phyloP scores from a whole-genome alignment of 2,329 filamentous ascomycete genomes.

The Beauveria varroae region DNA sequence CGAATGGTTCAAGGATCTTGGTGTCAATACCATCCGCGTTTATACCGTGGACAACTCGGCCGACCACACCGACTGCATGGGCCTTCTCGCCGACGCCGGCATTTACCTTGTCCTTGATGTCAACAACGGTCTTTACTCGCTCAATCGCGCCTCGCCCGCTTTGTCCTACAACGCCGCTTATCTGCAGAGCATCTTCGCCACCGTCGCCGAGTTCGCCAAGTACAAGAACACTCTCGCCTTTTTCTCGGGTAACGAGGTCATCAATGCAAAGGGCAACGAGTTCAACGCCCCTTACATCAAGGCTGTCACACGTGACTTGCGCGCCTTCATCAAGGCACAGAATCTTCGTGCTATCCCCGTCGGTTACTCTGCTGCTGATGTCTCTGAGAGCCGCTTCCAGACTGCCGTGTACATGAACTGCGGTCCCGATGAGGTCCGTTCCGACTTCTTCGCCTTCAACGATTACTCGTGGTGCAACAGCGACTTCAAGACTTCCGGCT shows the following conservation, averaged over 20 bases:
- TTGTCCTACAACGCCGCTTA: slow-evolving; percentile 82
- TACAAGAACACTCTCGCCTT: slow-evolving; percentile 85
- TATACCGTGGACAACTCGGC: slow-evolving; percentile 86
- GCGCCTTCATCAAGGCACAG: slow-evolving; percentile 57
- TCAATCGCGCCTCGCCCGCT: slow-evolving; percentile 65
- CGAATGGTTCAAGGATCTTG: slow-evolving; percentile 71
- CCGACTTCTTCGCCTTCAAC: slow-evolving; percentile 85
- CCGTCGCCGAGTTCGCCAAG: slow-evolving; percentile 72
- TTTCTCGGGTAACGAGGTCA: slow-evolving; percentile 76
- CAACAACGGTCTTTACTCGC: slow-evolving; percentile 82
- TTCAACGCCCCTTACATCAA: slow-evolving; percentile 69
- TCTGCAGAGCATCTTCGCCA: slow-evolving; percentile 78
- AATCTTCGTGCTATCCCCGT: slow-evolving; percentile 62
- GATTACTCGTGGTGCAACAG: slow-evolving; percentile 84
- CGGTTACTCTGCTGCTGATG: slow-evolving; percentile 72
- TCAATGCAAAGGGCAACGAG: slow-evolving; percentile 58
- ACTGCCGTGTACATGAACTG: slow-evolving; percentile 93
- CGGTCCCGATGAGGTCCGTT: slow-evolving; percentile 72
- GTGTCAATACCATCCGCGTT: slow-evolving; percentile 85
- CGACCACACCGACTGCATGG: slow-evolving; percentile 82
- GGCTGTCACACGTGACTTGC: slow-evolving; percentile 70
- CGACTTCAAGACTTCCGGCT: slow-evolving; percentile 63
- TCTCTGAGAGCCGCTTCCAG: slow-evolving; percentile 76
- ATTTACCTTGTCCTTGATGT: slow-evolving; percentile 91
- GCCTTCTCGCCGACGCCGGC: slow-evolving; percentile 66